These are phyloP conservation scores for Xenosphaeropsis pyriputrescens DNA, from an alignment of 2,329 filamentous ascomycete species.

Conservation along the genomic window DNA sequence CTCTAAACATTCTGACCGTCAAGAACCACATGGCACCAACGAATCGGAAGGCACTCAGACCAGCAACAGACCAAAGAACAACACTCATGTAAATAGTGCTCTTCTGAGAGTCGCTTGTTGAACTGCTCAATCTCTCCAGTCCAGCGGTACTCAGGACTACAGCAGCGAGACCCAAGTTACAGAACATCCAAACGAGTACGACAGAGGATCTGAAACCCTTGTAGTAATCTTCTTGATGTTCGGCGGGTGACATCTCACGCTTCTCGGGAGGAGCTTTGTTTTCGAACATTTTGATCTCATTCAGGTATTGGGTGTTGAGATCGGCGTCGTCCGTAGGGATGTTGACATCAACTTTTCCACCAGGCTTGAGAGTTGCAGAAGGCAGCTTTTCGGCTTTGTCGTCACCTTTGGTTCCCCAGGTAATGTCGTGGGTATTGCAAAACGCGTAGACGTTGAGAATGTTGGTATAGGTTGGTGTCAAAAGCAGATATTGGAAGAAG, in stretches of 20 bases:
- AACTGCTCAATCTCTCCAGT: constrained; percentile 65
- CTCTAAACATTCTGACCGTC: constrained; percentile 72
- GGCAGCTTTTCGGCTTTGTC: constrained; percentile 88
- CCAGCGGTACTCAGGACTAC: constrained; percentile 79
- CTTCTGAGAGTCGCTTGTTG: constrained; percentile 53
- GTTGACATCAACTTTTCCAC: constrained; percentile 84
- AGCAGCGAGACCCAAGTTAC: constrained; percentile 78
- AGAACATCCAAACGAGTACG: constrained; percentile 92
- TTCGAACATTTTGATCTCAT: constrained; percentile 61
- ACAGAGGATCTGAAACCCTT: constrained; percentile 86
- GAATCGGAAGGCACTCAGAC: constrained; percentile 18
- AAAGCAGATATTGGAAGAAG: constrained; percentile 77
- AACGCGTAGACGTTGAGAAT: constrained; percentile 97
- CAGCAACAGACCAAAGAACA: constrained; percentile 20
- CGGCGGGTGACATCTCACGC: constrained; percentile 39
- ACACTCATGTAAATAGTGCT: constrained; percentile 18
- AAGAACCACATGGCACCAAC: constrained; percentile 38
- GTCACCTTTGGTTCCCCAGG: constrained; percentile 97
- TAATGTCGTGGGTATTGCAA: constrained; percentile 97
- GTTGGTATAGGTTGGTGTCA: constrained; percentile 89
- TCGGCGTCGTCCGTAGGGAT: constrained; percentile 84
- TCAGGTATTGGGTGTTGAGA: constrained; percentile 87
- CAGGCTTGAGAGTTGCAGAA: constrained; percentile 78
- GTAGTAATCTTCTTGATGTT: constrained; percentile 97
- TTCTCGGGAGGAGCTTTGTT: constrained; percentile 62